phyloP scores from a whole-genome alignment of 2,329 filamentous ascomycete species.

The Aureobasidium uvarum region DNA sequence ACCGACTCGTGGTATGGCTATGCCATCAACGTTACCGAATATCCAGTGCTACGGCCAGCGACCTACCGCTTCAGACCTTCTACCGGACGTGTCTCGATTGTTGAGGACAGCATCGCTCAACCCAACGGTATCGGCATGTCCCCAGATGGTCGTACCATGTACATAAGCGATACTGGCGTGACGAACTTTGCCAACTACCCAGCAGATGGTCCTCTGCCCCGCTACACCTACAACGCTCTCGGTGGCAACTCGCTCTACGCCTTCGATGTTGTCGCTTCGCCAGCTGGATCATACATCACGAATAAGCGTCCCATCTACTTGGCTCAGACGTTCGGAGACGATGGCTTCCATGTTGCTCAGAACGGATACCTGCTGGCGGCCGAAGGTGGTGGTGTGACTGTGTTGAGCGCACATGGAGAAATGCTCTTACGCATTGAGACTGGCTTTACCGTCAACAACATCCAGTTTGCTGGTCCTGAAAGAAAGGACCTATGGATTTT shows the following conservation, averaged over 20 bases:
- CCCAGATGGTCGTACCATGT: slow-evolving; percentile 47
- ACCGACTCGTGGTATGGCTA: slow-evolving; percentile 43
- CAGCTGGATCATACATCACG: slow-evolving; percentile 29
- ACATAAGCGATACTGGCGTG: slow-evolving; percentile 46
- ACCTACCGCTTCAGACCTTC: slow-evolving; percentile 46
- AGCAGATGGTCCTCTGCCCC: slow-evolving; percentile 19
- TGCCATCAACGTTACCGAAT: slow-evolving; percentile 29
- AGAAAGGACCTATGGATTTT: slow-evolving; percentile 30
- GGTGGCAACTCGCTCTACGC: slow-evolving; percentile 30
- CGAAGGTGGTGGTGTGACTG: slow-evolving; percentile 30
- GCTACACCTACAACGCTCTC: slow-evolving; percentile 27
- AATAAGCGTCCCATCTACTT: slow-evolving; percentile 31
- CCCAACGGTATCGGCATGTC: slow-evolving; percentile 50
- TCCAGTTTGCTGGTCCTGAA: slow-evolving; percentile 30
- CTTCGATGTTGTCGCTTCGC: slow-evolving; percentile 30
- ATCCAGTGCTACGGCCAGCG: slow-evolving; percentile 33
- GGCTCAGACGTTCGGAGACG: slow-evolving; percentile 29
- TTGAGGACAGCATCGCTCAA: slow-evolving; percentile 45
- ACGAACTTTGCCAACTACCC: slow-evolving; percentile 26
- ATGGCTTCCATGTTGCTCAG: slow-evolving; percentile 31
- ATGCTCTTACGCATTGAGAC: slow-evolving; percentile 31
- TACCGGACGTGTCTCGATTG: slow-evolving; percentile 44
- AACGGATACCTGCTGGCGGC: slow-evolving; percentile 31
- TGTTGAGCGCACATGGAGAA: slow-evolving; percentile 30
- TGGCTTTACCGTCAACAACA: slow-evolving; percentile 30